Base-by-base conservation (phyloP, 1,139 yeast genomes). In the Kodamaea sp. region DNA sequence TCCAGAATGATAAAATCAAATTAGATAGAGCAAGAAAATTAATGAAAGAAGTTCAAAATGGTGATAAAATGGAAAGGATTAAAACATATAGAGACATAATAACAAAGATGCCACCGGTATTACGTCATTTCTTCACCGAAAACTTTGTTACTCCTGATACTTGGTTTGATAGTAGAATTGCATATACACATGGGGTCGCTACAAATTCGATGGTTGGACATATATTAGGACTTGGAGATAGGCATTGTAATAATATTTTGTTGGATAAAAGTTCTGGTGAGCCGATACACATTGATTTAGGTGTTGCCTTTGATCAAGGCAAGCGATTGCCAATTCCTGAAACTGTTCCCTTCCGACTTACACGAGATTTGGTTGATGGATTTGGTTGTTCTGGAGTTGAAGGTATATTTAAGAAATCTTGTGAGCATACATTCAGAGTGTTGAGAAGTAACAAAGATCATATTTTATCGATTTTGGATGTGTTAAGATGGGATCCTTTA, bases 231-330 rank as follows among this genome's bases (percentile, higher is more conserved):
- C 70, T 94, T 8, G 99, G 99, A 2, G 99, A 94, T 57, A 70
- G 99, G 23, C 99, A 94, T 60, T 79, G 95, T 55, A 88, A 88
- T 57, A 94, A 94, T 57, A 84, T 94, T 32, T 62, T 94, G 41
- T 57, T 94, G n/a, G 97, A 94, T 57, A 70, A 73, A 38, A 57
- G 57, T 10, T 74, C 86, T 0, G 98, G 98, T 0, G 97, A 90
- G 49, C 95, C 96, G 0, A 81, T 94, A 24, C 98, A 94, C 58
- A 94, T 94, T 52, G 99, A 94, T 58, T 67, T 94, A 27, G 99
- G 98, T 0, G 92, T 92, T 39, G 95, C 97, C 0, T 94, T 94
- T 65, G 98, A 94, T 55, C 90, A 84, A 54, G 98, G 98, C 0
- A 82, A 78, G 50, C 62, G 81, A 10, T 66, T 94, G 34, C 84